Base-by-base conservation (phyloP, 371 early-diverging fungal genomes). In the Batkoa obscura region DNA sequence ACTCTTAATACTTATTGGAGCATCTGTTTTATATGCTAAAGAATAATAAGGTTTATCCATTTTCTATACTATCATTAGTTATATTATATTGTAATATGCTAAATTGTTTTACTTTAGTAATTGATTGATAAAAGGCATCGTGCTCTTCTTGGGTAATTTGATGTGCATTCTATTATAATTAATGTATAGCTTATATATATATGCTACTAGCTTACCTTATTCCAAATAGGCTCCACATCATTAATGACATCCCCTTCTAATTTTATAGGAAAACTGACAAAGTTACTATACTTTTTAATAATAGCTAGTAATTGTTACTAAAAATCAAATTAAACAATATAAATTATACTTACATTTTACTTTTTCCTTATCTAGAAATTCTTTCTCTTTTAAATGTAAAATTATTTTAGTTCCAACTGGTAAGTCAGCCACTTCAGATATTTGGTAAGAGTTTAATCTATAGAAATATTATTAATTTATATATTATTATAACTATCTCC, bases 221-320 rank as follows among this genome's bases (percentile, higher is more conserved):
- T 86, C 99, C 99, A 99, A 58, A 98, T 72, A 10, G 98, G 92
- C 62, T 90, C 86, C 51, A 88, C 76, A 3, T 86, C 79, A 72
- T 95, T 95, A 58, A 89, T 72, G 59, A 77, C 69, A 35, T 83
- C 79, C 65, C 72, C 77, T 53, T 81, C 74, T 50, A 94, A 69
- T 58, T 79, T 79, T 63, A 99, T 93, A 9, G 94, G 94, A 78
- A 93, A 98, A 31, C 78, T 82, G 60, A 98, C 88, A 73, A 94
- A 98, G 74, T 90, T 85, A 65, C 90, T 90, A 78, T 98, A 86
- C 67, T 91, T 95, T 61, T 88, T 84, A 65, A 99, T 79, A 34
- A 98, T 77, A 8, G 78, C 57, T 34, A 17, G 34, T 17, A 10
- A 17, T 9, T 31, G 33, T 17, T 13, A 3, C 50, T 23, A 23